Conservation (phyloP, 371 early-diverging fungal species). For the Ordospora colligata region DNA sequence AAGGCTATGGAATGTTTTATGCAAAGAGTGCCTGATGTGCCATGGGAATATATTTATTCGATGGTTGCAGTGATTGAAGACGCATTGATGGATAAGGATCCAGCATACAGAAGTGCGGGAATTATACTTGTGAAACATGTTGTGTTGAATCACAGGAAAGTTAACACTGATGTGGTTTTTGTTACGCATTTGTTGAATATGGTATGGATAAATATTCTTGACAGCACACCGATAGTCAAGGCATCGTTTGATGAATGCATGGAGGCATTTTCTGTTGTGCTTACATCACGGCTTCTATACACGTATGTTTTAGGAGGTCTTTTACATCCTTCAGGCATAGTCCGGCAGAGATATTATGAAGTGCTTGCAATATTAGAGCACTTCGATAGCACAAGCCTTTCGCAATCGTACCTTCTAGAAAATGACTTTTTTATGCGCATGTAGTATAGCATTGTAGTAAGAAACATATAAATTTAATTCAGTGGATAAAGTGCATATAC, state of each 20-base stretch:
- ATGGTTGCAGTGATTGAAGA: conserved; percentile 85
- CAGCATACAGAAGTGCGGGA: conserved; percentile 87
- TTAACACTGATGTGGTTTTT: conserved; percentile 71
- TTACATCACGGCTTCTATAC: conserved; percentile 73
- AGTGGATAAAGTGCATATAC: background rate
- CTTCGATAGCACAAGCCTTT: background rate
- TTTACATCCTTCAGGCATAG: conserved; percentile 87
- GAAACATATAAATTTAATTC: background rate
- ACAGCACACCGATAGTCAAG: conserved; percentile 53
- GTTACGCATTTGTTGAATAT: conserved; percentile 79
- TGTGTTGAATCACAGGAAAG: background rate
- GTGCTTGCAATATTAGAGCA: conserved; percentile 70
- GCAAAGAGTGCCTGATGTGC: conserved; percentile 89
- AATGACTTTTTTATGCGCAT: background rate
- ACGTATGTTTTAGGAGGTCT: conserved; percentile 73
- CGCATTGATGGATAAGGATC: conserved; percentile 85
- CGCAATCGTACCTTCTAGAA: background rate
- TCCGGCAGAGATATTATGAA: conserved; percentile 88
- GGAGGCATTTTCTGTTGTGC: conserved; percentile 62
- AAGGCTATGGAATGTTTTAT: conserved; percentile 84
- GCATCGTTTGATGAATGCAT: conserved; percentile 85
- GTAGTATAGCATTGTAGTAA: no score
- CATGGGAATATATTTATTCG: conserved; percentile 81
- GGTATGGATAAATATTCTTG: conserved; percentile 93
- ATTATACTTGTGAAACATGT: conserved; percentile 71